Evolutionary conservation across 139 green algal genomes (phyloP).

Genomic region (Deuterostichococcus epilithicus): DNA sequence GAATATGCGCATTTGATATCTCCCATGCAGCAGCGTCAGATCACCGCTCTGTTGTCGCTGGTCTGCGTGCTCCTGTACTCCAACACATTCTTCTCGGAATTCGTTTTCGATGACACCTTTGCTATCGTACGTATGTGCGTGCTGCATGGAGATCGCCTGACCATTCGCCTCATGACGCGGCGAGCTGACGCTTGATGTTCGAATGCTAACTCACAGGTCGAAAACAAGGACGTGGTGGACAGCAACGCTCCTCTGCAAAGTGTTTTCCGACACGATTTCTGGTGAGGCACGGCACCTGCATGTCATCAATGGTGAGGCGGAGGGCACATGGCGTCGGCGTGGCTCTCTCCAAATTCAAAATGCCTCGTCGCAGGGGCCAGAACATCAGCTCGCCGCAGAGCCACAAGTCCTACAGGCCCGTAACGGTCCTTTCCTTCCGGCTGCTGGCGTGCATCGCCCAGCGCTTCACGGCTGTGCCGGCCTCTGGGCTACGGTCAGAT

Average conservation of each 20-base stretch:
- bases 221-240: constrained; percentile 62
- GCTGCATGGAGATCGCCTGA: too few relatives aligned
- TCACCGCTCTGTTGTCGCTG: too few relatives aligned
- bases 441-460: not conserved
- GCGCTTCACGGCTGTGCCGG: too few relatives aligned
- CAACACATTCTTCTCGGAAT: constrained; percentile 59
- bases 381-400: constrained; percentile 49
- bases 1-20: too few relatives aligned
- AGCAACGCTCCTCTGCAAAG: constrained; percentile 22
- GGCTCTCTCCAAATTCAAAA: not conserved
- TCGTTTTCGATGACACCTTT: constrained; percentile 75
- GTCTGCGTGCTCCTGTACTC: constrained; percentile 24
- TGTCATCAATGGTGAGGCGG: not conserved
- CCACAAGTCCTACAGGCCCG: constrained; percentile 77
- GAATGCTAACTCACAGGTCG: constrained; percentile 35
- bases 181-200: not conserved
- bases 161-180: not conserved
- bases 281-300: constrained; percentile 28
- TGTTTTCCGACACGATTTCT: constrained; percentile 68
- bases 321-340: not conserved
- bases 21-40: too few relatives aligned
- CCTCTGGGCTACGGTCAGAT: too few relatives aligned
- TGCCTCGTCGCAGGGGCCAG: constrained; percentile 58
- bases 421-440: constrained; percentile 61
- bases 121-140: constrained; percentile 52